Evolutionary conservation across 169 alveolate species (phyloP).

Genomic region (Plasmodium ovale): DNA sequence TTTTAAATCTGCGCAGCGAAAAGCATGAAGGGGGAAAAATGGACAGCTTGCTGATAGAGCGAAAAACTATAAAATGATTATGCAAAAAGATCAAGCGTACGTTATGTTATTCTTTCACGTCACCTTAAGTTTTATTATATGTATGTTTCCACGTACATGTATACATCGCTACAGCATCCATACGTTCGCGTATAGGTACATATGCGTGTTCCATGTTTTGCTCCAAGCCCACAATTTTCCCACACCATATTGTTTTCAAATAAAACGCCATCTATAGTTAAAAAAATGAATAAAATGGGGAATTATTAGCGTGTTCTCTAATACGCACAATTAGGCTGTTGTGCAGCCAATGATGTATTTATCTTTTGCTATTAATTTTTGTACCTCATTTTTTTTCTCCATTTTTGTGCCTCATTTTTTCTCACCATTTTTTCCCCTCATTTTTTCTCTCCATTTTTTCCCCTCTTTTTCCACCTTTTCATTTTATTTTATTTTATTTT

Average conservation of each 20-base stretch:
- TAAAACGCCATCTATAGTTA: no score
- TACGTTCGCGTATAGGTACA: no score
- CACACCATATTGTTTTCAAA: no score
- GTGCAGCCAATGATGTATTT: no score
- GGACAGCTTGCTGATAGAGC: not conserved
- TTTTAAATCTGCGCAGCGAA: conserved; percentile 18
- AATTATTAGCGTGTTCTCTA: no score
- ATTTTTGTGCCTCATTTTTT: conserved; percentile 1
- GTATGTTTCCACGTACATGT: not conserved
- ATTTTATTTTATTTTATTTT: no score
- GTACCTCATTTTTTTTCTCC: conserved; percentile 1
- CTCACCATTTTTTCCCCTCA: not conserved
- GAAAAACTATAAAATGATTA: not conserved
- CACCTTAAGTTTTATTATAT: not conserved
- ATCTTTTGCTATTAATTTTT: conserved; percentile 8
- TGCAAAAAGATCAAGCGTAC: not conserved
- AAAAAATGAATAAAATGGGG: no score
- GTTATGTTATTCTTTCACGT: not conserved
- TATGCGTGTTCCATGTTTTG: no score
- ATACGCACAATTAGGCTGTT: no score
- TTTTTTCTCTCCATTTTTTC: conserved; percentile 1
- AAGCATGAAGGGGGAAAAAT: not conserved
- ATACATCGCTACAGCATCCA: no score
- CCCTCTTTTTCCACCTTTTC: no score
- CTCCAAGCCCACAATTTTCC: no score